Conservation (phyloP, 1,139 yeast genomes). For the Diutina mesorugosa region DNA sequence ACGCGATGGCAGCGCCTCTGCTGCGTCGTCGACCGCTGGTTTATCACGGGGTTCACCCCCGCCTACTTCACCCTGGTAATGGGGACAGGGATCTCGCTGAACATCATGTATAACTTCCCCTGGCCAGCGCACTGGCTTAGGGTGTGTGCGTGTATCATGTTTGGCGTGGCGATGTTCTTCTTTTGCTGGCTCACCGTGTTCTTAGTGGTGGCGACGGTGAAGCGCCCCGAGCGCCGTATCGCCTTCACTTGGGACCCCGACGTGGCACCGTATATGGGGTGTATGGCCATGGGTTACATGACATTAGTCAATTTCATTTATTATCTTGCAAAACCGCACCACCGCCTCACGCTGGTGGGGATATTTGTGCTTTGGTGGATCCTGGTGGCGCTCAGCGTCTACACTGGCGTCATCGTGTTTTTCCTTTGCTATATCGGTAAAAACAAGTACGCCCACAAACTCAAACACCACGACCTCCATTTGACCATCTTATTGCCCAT, state of each 20-base stretch:
- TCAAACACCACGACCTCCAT: conserved; percentile 12
- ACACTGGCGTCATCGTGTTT: conserved; percentile 45
- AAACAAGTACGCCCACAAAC: conserved; percentile 12
- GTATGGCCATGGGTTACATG: conserved; percentile 65
- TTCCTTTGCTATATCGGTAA: conserved; percentile 27
- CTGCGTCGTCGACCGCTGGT: conserved; percentile 2
- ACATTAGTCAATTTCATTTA: conserved; percentile 48
- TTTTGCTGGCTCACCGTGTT: conserved; percentile 27
- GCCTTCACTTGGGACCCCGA: conserved; percentile 30
- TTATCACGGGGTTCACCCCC: conserved; percentile 31
- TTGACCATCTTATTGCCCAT: conserved; percentile 52
- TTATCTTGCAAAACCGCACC: conserved; percentile 10
- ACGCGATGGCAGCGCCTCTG: neutral
- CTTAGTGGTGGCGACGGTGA: conserved; percentile 22
- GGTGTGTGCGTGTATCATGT: conserved; percentile 42
- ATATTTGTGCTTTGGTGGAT: conserved; percentile 62
- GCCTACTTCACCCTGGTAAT: conserved; percentile 62
- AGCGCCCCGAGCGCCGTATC: conserved; percentile 20
- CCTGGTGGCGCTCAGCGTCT: conserved; percentile 36
- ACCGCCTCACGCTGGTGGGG: conserved; percentile 21
- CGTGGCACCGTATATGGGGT: conserved; percentile 56
- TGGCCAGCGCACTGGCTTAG: conserved; percentile 49
- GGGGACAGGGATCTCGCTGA: conserved; percentile 71
- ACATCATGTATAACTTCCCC: conserved; percentile 51
- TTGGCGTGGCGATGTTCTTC: conserved; percentile 36